Conservation (phyloP, 495 filamentous ascomycete species). For the Penicillium subrubescens region DNA sequence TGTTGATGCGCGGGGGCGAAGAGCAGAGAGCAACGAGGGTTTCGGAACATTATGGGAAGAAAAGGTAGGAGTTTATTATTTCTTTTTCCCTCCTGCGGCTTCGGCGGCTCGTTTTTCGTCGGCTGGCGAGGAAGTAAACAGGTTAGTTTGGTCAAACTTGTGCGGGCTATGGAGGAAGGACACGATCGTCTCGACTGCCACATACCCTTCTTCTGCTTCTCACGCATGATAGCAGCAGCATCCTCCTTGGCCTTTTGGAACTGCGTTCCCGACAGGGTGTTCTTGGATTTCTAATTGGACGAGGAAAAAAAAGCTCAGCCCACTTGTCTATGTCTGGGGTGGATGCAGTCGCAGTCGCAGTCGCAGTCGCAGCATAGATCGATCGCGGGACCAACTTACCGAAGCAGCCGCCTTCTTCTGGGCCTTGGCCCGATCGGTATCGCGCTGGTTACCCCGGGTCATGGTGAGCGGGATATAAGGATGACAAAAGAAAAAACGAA, state of each 20-base stretch:
- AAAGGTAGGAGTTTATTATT: slow-evolving; percentile 19
- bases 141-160: slow-evolving; percentile 3
- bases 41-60: neutral
- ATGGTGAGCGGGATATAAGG: slow-evolving; percentile 49
- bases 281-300: slow-evolving; percentile 62
- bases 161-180: neutral
- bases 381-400: slow-evolving; percentile 29
- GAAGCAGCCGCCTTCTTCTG: slow-evolving; percentile 61
- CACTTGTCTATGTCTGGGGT: neutral
- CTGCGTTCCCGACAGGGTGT: slow-evolving; percentile 62
- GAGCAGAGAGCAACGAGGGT: neutral
- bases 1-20: neutral
- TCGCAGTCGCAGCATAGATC: slow-evolving; percentile 22
- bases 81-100: slow-evolving; percentile 29
- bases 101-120: slow-evolving; percentile 35
- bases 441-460: slow-evolving; percentile 92
- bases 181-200: neutral
- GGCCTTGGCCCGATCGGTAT: slow-evolving; percentile 81
- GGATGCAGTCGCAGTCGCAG: neutral
- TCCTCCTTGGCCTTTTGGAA: slow-evolving; percentile 73
- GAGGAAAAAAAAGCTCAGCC: slow-evolving; percentile 9
- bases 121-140: slow-evolving; percentile 19
- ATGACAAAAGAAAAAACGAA: neutral
- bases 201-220: slow-evolving; percentile 85
- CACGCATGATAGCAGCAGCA: slow-evolving; percentile 80